phyloP scores from a whole-genome alignment of 2,329 filamentous ascomycete species.

The Aspergillus viridinutans region DNA sequence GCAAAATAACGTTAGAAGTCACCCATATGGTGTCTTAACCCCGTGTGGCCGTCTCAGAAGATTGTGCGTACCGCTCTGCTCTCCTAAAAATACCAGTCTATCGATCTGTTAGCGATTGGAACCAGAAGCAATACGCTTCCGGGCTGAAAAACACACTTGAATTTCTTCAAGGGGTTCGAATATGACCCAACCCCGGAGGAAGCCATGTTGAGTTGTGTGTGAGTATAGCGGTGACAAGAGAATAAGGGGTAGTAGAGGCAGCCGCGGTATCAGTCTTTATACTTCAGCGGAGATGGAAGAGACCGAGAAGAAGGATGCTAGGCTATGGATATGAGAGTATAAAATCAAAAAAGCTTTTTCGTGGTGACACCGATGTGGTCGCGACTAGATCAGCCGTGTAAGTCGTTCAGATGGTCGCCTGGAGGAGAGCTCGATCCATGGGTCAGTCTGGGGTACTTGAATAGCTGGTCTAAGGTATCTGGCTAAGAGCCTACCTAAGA shows the following conservation, averaged over 20 bases:
- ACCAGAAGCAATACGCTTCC: neutral
- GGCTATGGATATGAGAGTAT: constrained; percentile 3
- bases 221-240: constrained; percentile 15
- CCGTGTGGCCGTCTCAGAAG: constrained; percentile 3
- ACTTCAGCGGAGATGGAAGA: constrained; percentile 5
- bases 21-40: neutral
- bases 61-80: constrained; percentile 79
- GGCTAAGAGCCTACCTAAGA: neutral
- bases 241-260: constrained; percentile 30
- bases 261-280: neutral
- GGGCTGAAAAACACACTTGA: constrained; percentile 65
- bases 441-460: constrained; percentile 26
- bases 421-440: constrained; percentile 16
- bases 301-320: constrained; percentile 5
- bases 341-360: neutral
- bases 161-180: constrained; percentile 99
- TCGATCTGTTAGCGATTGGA: constrained; percentile 24
- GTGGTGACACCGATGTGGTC: neutral
- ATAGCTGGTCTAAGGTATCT: neutral
- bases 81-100: constrained; percentile 93
- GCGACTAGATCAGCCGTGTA: constrained; percentile 7
- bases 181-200: constrained; percentile 71
- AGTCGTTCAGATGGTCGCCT: constrained; percentile 10
- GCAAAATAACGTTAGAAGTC: constrained; percentile 19
- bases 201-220: constrained; percentile 62